Evolutionary conservation across 495 filamentous ascomycete genomes (phyloP).

Genomic region (Paragyromitra xinjiangensis): DNA sequence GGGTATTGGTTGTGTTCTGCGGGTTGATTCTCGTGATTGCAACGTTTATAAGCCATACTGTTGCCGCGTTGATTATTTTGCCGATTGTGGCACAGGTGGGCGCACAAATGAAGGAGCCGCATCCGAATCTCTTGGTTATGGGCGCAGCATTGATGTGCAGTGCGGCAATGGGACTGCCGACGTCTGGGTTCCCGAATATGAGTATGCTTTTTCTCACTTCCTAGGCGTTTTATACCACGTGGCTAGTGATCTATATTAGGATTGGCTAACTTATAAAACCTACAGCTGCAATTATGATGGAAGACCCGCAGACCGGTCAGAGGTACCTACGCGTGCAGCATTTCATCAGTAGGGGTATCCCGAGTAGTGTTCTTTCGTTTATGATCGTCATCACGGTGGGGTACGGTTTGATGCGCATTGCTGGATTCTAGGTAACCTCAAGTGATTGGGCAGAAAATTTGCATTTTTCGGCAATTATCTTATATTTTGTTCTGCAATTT

Average conservation of each 20-base stretch:
- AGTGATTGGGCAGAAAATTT: not conserved
- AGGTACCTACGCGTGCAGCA: slow-evolving; percentile 91
- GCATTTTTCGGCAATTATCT: slow-evolving; percentile 1
- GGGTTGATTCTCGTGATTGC: slow-evolving; percentile 89
- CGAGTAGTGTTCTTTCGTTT: slow-evolving; percentile 81
- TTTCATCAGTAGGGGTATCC: slow-evolving; percentile 90
- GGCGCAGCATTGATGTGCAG: slow-evolving; percentile 71
- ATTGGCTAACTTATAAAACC: slow-evolving; percentile 17
- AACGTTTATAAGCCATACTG: slow-evolving; percentile 97
- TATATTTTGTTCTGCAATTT: slow-evolving; percentile 6
- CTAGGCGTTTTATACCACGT: slow-evolving; percentile 1
- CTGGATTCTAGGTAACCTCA: slow-evolving; percentile 68
- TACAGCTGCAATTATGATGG: slow-evolving; percentile 97
- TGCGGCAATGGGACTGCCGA: slow-evolving; percentile 87
- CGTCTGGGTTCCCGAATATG: slow-evolving; percentile 98
- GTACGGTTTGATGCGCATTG: slow-evolving; percentile 84
- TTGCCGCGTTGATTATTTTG: slow-evolving; percentile 93
- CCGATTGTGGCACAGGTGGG: slow-evolving; percentile 89
- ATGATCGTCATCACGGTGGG: slow-evolving; percentile 84
- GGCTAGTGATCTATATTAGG: slow-evolving; percentile 27
- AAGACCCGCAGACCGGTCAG: slow-evolving; percentile 88
- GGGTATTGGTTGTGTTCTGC: slow-evolving; percentile 85
- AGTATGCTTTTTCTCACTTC: slow-evolving; percentile 68
- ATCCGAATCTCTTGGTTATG: slow-evolving; percentile 96
- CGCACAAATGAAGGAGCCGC: slow-evolving; percentile 81